Conservation (phyloP, 2,329 filamentous ascomycete species). For the Penicillium thymicola region DNA sequence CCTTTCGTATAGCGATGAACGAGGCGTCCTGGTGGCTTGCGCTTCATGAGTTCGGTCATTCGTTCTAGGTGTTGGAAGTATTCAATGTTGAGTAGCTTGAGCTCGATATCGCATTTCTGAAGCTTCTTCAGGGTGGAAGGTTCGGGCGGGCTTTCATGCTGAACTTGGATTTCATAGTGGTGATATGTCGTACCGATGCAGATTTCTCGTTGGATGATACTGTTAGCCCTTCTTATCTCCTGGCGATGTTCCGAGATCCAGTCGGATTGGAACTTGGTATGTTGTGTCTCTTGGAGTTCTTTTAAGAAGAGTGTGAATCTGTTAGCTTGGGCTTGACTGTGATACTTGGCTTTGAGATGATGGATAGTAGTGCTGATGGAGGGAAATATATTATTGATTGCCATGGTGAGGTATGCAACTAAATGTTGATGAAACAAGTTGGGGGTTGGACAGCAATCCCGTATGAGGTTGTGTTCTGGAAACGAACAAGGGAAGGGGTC, state of each 20-base stretch:
- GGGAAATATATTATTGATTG: no score
- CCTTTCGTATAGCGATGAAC: background rate
- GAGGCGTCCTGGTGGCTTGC: background rate
- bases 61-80: background rate
- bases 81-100: background rate
- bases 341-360: no score
- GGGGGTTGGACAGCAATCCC: background rate
- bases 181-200: background rate
- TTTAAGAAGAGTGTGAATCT: no score
- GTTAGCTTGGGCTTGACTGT: no score
- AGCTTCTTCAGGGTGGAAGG: background rate
- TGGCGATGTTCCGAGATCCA: background rate
- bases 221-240: background rate
- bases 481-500: no score
- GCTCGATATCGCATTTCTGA: background rate
- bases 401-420: no score
- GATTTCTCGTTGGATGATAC: background rate
- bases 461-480: no score
- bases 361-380: no score
- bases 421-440: no score
- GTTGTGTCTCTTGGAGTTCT: no score
- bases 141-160: background rate
- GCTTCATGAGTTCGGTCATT: background rate
- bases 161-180: background rate
- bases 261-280: no score